phyloP scores from a whole-genome alignment of 1,284 basidiomycete species.

The Ceratorhiza oryzae-sativae region DNA sequence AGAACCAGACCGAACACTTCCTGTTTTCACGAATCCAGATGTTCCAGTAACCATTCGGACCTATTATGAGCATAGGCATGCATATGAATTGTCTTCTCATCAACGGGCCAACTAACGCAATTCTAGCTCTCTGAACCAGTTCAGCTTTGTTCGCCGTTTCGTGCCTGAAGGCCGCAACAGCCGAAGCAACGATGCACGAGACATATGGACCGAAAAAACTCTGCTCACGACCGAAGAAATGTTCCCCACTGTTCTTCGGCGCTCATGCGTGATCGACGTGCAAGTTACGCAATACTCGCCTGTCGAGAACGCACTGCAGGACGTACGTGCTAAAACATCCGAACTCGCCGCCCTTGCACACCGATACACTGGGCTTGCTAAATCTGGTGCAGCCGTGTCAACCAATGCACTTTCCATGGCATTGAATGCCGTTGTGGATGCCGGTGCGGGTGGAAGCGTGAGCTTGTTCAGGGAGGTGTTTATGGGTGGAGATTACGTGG shows the following conservation, averaged over 20 bases:
- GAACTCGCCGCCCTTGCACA: constrained; percentile 74
- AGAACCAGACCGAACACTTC: constrained; percentile 79
- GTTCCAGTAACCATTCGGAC: constrained; percentile 80
- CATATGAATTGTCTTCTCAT: not conserved
- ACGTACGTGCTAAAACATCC: constrained; percentile 78
- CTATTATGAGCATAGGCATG: constrained; percentile 86
- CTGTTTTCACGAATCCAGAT: constrained; percentile 86
- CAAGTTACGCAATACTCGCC: constrained; percentile 85
- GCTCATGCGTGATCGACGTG: constrained; percentile 86
- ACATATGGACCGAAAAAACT: constrained; percentile 89
- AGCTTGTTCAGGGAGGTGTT: constrained; percentile 80
- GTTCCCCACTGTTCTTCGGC: constrained; percentile 90
- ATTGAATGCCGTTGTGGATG: constrained; percentile 87
- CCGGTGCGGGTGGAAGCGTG: constrained; percentile 78
- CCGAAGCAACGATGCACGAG: constrained; percentile 47
- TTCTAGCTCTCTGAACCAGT: constrained; percentile 78
- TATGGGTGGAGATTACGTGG: constrained; percentile 73
- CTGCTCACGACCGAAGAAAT: constrained; percentile 86
- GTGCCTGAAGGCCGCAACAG: constrained; percentile 47
- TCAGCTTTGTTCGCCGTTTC: constrained; percentile 78
- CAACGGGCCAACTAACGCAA: not conserved
- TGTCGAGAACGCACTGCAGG: constrained; percentile 81
- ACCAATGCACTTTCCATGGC: constrained; percentile 89
- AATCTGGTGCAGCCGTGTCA: constrained; percentile 73
- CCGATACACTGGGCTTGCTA: constrained; percentile 78